phyloP scores from a whole-genome alignment of 768 basidiomycete genomes.

The Trametes elegans region DNA sequence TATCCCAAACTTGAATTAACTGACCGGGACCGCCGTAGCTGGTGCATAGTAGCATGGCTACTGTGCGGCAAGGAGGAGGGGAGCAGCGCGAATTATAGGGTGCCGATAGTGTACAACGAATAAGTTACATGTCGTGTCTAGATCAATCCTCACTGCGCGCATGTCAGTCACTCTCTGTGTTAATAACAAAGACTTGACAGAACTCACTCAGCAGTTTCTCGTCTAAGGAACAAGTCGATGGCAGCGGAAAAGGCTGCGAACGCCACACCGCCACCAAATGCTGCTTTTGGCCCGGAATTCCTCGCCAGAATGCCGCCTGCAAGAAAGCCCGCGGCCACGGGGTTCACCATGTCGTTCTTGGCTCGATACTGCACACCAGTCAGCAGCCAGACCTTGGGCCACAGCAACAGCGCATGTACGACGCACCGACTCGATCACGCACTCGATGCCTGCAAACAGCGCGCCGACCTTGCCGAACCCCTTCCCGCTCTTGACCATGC shows the following conservation, averaged over 20 bases:
- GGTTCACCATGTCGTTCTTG: conserved; percentile 93
- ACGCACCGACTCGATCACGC: conserved; percentile 90
- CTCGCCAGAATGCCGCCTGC: conserved; percentile 88
- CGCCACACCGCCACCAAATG: conserved; percentile 82
- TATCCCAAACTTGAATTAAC: too few species aligned
- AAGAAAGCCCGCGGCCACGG: conserved; percentile 82
- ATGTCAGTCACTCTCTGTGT: not conserved
- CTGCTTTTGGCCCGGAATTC: conserved; percentile 83
- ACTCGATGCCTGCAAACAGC: conserved; percentile 93
- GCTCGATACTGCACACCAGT: conserved; percentile 74
- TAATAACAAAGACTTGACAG: not conserved
- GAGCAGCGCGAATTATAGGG: conserved; percentile 5
- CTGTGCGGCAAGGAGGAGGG: not conserved
- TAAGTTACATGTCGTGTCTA: conserved; percentile 11
- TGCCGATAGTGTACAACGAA: conserved; percentile 8
- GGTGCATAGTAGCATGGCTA: too few species aligned
- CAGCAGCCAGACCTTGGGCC: not conserved
- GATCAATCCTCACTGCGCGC: conserved; percentile 25
- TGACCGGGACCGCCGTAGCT: too few species aligned
- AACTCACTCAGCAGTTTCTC: conserved; percentile 77
- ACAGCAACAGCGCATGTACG: not conserved
- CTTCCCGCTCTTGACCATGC: conserved; percentile 88
- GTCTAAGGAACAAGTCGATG: conserved; percentile 82
- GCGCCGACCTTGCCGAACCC: conserved; percentile 95
- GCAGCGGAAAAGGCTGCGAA: conserved; percentile 93